Base-by-base conservation (phyloP, 306 rosid species). In the Vigna radiata region DNA sequence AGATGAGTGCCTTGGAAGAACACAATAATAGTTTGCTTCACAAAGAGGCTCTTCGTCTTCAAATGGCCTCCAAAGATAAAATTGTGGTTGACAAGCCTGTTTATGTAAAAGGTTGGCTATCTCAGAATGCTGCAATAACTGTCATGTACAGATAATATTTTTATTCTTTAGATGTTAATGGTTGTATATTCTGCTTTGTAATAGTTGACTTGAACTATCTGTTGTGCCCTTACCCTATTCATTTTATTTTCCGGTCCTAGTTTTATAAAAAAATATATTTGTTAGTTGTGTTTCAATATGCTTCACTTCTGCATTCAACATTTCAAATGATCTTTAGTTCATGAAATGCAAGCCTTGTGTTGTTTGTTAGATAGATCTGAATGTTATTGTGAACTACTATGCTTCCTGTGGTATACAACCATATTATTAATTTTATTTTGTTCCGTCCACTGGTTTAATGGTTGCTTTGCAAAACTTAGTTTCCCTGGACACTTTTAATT, bases 1-100 rank as follows among this genome's bases (percentile, higher is more conserved):
- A 95, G 91, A 95, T 95, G 98, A 95, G 98, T 87, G 98, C 98
- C 39, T 78, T 95, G 27, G 98, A 95, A 81, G 98, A 95, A 62
- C 98, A 95, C 82, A 95, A 95, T 68, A 95, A 95, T 74, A 95
- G 98, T 80, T 84, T 95, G 86, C 98, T 95, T 87, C 98, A 95
- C 86, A 95, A 95, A 86, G 98, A 95, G 88, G 98, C 98, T 83
- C 95, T 95, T 54, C 97, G 98, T 76, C 98, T 95, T 67, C 98
- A 95, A 76, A 80, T 85, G 88, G 97, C 97, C 75, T 95, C 97
- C 75, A 95, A 95, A 87, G 97, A 95, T 80, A 95, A 95, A 87
- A 80, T 88, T 79, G 63, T 89, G 73, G 91, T 82, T 11, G 98
- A 95, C 83, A 95, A 95, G 84, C 97, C 98, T 23, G 78, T 92